Conservation (phyloP, 768 basidiomycete genomes). For the Leccinum boreale region DNA sequence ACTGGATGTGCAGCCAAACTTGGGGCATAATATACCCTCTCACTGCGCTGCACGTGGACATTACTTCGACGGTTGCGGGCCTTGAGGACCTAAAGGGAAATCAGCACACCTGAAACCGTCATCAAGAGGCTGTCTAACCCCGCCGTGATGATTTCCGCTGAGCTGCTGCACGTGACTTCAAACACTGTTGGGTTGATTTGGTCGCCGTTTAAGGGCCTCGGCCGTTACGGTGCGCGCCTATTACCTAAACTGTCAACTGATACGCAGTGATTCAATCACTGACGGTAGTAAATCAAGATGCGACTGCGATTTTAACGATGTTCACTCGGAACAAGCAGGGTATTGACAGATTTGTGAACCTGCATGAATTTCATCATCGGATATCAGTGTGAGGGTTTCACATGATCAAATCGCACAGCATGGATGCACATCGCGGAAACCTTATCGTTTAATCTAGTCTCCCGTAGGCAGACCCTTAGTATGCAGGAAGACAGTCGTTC, state of each 20-base stretch:
- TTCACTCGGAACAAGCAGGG: not conserved
- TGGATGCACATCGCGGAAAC: not conserved
- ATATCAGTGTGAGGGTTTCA: not conserved
- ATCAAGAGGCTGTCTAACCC: not conserved
- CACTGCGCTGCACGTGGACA: conserved; percentile 7
- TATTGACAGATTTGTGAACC: not conserved
- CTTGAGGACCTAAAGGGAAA: not conserved
- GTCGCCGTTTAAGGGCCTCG: not conserved
- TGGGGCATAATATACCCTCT: conserved; percentile 9
- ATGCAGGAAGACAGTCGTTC: no score
- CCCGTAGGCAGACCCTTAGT: no score
- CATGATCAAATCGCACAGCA: not conserved
- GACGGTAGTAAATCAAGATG: not conserved
- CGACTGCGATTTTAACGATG: not conserved
- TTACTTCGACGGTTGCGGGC: not conserved
- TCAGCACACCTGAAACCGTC: not conserved
- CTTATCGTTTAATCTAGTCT: not conserved
- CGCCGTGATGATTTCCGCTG: not conserved
- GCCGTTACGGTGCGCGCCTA: not conserved
- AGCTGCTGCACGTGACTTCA: not conserved
- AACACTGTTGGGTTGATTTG: not conserved
- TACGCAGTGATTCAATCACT: not conserved
- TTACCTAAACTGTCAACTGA: not conserved
- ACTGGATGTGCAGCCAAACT: not conserved
- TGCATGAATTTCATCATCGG: not conserved